phyloP scores from a whole-genome alignment of 2,329 filamentous ascomycete species.

The Trichoderma brevicompactum region DNA sequence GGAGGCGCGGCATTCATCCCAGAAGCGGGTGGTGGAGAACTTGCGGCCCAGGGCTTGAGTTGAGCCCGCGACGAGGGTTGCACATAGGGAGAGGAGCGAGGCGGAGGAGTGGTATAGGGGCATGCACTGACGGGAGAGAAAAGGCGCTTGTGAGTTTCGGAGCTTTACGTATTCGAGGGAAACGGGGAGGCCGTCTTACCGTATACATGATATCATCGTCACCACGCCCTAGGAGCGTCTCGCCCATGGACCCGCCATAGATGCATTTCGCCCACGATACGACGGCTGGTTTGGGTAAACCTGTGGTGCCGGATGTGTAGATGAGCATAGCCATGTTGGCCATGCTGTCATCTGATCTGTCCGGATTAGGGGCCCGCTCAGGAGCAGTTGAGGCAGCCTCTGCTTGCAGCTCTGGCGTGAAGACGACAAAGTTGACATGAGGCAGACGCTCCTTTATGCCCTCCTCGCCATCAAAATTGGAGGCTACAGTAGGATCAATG shows the following conservation, averaged over 20 bases:
- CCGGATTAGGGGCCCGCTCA: conserved; percentile 61
- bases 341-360: conserved; percentile 54
- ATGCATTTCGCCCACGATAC: conserved; percentile 72
- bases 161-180: too few species aligned
- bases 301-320: conserved; percentile 85
- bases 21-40: conserved; percentile 79
- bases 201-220: conserved; percentile 75
- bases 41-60: conserved; percentile 75
- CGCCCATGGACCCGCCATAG: conserved; percentile 46
- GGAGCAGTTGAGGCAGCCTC: conserved; percentile 57
- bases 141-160: background rate
- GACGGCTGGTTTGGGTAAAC: conserved; percentile 78
- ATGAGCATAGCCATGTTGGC: conserved; percentile 73
- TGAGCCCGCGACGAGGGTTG: conserved; percentile 62
- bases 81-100: conserved; percentile 67
- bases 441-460: conserved; percentile 54
- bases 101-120: conserved; percentile 87
- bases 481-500: conserved; percentile 65
- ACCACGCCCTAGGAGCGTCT: conserved; percentile 60
- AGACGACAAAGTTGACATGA: conserved; percentile 62
- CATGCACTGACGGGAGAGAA: conserved; percentile 65
- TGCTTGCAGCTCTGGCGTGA: conserved; percentile 62
- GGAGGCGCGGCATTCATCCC: conserved; percentile 72
- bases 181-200: conserved; percentile 48
- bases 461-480: conserved; percentile 61